Evolutionary conservation across 2,329 filamentous ascomycete species (phyloP), one percentile per base, ranked within the genome.

Genomic region (Fusarium subglutinans): DNA sequence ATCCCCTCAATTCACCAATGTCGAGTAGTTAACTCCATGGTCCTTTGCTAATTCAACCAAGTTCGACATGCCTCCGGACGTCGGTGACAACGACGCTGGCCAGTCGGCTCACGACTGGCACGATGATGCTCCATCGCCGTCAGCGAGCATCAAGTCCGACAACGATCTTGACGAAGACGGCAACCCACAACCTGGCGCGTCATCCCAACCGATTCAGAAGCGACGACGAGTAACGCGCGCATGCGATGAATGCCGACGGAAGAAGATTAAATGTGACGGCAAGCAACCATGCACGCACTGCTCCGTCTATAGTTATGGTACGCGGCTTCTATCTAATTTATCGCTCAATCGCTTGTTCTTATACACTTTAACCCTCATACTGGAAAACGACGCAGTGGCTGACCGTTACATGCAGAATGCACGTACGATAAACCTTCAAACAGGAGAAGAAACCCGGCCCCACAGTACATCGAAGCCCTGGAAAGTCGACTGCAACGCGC

Each of bases 301-400:
- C 82, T 97, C 95, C 17, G 95, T 98, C 56, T 99, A 99, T 83
- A 98, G 95, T 81, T 99, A 99, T 86, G 96, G 96, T 98, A 88
- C 80, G 71, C 50, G 40, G 38, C 41, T 65, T 30, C n/a, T 40
- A n/a, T 58, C 59, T 30, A 35, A 58, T 58, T 57, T 41, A 41
- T 40, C 54, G n/a, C 41, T 61, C 51, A 65, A 62, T 57, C 44
- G 48, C 48, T 43, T 47, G 35, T 35, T 54, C 33, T 62, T n/a
- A 18, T 43, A 63, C 44, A 45, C 40, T 47, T 57, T n/a, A 63
- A 63, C 38, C 40, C 28, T 58, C 18, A 30, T 40, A 47, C 28
- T 48, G 47, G 41, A 38, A 38, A 63, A 44, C 45, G 47, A 38
- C 58, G 55, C 54, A 43, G 53, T 54, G 64, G 68, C 76, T 78